Evolutionary conservation across 495 filamentous ascomycete species (phyloP).

Genomic region (Penicillium salamii): DNA sequence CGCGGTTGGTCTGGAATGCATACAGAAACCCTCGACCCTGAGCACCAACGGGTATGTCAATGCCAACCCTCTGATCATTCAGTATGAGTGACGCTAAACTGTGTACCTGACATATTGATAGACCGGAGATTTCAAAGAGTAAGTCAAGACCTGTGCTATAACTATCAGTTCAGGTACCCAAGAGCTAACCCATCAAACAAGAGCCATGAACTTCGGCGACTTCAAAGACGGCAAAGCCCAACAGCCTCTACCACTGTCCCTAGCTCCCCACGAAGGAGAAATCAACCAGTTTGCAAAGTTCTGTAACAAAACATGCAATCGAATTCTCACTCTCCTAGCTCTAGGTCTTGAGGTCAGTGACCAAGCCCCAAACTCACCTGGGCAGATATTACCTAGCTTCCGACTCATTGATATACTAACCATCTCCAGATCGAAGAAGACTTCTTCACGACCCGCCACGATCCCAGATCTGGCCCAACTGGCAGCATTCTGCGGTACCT

Average conservation of each 20-base stretch:
- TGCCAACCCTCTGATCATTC: background rate
- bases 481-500: slow-evolving; percentile 80
- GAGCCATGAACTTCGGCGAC: slow-evolving; percentile 89
- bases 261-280: slow-evolving; percentile 57
- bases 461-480: slow-evolving; percentile 54
- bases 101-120: slow-evolving; percentile 22
- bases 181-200: slow-evolving; percentile 30
- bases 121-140: slow-evolving; percentile 95
- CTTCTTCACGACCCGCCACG: slow-evolving; percentile 77
- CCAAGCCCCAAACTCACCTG: background rate
- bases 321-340: slow-evolving; percentile 71
- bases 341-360: slow-evolving; percentile 61
- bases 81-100: slow-evolving; percentile 9
- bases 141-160: slow-evolving; percentile 6
- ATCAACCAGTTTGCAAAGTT: slow-evolving; percentile 62
- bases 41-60: slow-evolving; percentile 67
- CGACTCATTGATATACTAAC: slow-evolving; percentile 4
- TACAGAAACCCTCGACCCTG: slow-evolving; percentile 81
- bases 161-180: background rate
- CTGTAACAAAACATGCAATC: slow-evolving; percentile 72
- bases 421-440: slow-evolving; percentile 42
- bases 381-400: background rate
- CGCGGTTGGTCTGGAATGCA: slow-evolving; percentile 89
- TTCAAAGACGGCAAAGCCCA: slow-evolving; percentile 69
- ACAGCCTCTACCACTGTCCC: slow-evolving; percentile 70